Conservation (phyloP, 2,329 filamentous ascomycete species). For the Cladosporium sp. region DNA sequence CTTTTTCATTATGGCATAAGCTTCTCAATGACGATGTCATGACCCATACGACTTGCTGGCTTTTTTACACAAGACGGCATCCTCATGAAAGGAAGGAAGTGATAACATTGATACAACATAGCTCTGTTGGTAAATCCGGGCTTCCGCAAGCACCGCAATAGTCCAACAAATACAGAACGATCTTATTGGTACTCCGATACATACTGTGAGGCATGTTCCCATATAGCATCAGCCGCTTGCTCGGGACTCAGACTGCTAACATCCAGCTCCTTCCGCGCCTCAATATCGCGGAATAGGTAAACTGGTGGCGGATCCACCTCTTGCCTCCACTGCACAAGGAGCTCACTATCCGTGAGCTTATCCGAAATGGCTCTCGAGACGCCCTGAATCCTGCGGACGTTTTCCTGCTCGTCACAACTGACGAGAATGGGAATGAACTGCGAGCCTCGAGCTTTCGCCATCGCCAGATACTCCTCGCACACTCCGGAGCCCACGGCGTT, state of each 20-base stretch:
- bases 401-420: conserved; percentile 1
- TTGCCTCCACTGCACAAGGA: neutral
- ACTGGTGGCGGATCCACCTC: conserved; percentile 1
- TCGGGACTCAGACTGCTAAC: neutral
- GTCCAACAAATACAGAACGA: neutral
- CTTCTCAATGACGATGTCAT: neutral
- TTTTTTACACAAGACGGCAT: no score
- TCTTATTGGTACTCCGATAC: neutral
- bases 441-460: neutral
- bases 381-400: neutral
- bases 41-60: neutral
- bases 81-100: no score
- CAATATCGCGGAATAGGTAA: neutral
- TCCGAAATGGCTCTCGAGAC: neutral
- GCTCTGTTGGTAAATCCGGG: no score
- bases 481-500: neutral
- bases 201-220: neutral
- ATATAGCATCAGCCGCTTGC: neutral
- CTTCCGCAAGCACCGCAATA: no score
- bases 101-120: no score
- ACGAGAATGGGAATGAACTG: neutral
- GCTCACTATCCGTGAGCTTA: neutral
- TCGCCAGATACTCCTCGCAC: neutral
- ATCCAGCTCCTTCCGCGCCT: neutral
- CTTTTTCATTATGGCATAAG: neutral